phyloP scores from a whole-genome alignment of 768 basidiomycete genomes.

The Clitopilus passeckerianus region DNA sequence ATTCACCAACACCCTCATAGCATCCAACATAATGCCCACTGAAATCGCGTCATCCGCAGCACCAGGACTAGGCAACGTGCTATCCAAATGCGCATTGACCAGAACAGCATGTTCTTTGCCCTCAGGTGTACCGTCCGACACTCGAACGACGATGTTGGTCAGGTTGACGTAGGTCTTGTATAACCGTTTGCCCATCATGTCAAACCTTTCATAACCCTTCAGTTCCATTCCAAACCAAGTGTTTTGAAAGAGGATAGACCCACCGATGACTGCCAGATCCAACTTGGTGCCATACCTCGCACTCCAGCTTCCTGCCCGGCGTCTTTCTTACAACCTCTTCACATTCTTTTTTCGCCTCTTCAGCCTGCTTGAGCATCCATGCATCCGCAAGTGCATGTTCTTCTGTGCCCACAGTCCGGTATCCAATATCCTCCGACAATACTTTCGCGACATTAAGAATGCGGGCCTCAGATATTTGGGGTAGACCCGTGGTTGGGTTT shows the following conservation, averaged over 20 bases:
- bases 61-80: slow-evolving; percentile 84
- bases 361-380: slow-evolving; percentile 73
- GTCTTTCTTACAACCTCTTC: slow-evolving; percentile 36
- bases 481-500: slow-evolving; percentile 50
- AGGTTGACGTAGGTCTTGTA: slow-evolving; percentile 86
- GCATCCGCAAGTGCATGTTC: slow-evolving; percentile 84
- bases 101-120: slow-evolving; percentile 82
- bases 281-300: slow-evolving; percentile 88
- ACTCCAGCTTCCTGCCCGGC: slow-evolving; percentile 62
- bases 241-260: slow-evolving; percentile 16
- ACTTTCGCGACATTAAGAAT: slow-evolving; percentile 60
- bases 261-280: slow-evolving; percentile 87
- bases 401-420: slow-evolving; percentile 83
- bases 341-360: slow-evolving; percentile 58
- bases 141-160: slow-evolving; percentile 84
- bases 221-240: neutral
- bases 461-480: slow-evolving; percentile 68
- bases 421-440: slow-evolving; percentile 85
- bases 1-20: slow-evolving; percentile 68
- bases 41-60: slow-evolving; percentile 87
- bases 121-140: slow-evolving; percentile 69
- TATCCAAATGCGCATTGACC: slow-evolving; percentile 87
- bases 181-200: slow-evolving; percentile 82
- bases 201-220: slow-evolving; percentile 52
- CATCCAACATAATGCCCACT: slow-evolving; percentile 90